These are phyloP conservation scores for Venturia oleaginea DNA, from an alignment of 2,329 filamentous ascomycete species.

Conservation along the genomic window DNA sequence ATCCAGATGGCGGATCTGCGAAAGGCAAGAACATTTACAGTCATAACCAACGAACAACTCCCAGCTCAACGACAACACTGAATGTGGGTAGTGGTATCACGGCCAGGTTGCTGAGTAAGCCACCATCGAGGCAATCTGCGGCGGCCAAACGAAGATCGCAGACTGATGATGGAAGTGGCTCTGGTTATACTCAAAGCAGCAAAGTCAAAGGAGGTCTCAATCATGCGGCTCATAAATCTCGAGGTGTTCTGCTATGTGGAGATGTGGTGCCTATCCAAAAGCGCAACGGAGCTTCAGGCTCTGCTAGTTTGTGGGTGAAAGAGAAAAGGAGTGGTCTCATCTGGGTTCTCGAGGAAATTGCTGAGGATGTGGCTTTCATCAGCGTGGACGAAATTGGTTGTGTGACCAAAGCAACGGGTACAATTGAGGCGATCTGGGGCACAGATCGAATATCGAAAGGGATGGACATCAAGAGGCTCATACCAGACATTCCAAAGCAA, in stretches of 20 bases:
- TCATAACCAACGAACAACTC: slow-evolving; percentile 27
- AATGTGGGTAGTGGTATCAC: slow-evolving; percentile 78
- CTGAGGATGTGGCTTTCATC: slow-evolving; percentile 79
- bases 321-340: slow-evolving; percentile 90
- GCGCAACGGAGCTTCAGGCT: slow-evolving; percentile 81
- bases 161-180: slow-evolving; percentile 50
- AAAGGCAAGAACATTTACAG: slow-evolving; percentile 19
- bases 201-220: slow-evolving; percentile 50
- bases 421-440: slow-evolving; percentile 81
- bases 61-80: slow-evolving; percentile 33
- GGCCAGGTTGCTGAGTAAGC: slow-evolving; percentile 78
- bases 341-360: slow-evolving; percentile 96
- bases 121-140: slow-evolving; percentile 49
- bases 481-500: slow-evolving; percentile 74
- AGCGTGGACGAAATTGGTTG: slow-evolving; percentile 68
- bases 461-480: slow-evolving; percentile 65
- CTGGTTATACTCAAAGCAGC: slow-evolving; percentile 34
- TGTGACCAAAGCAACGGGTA: slow-evolving; percentile 61
- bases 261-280: slow-evolving; percentile 99
- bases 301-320: slow-evolving; percentile 96
- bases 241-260: slow-evolving; percentile 85
- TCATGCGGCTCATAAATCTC: slow-evolving; percentile 65
- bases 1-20: slow-evolving; percentile 44
- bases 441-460: slow-evolving; percentile 56
- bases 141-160: slow-evolving; percentile 52